Percentiles rank a stretch among this genome's conserved stretches.
Conservation (phyloP, 805 yeast genomes). For the Kodamaea jinghongensis region DNA sequence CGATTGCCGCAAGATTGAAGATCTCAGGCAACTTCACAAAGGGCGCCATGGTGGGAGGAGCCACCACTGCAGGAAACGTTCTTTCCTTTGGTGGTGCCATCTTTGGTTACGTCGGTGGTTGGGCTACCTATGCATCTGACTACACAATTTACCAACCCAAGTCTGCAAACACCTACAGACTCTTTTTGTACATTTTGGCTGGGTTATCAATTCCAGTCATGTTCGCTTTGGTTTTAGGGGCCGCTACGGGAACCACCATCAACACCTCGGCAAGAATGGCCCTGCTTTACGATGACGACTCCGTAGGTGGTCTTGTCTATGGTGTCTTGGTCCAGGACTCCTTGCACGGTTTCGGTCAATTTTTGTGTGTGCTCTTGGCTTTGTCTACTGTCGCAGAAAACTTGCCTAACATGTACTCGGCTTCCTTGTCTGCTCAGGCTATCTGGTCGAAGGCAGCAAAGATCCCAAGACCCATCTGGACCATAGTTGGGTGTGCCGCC, state of each 20-base stretch:
- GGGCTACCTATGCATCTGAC: conserved; percentile 92
- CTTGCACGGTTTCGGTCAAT: conserved; percentile 84
- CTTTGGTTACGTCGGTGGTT: conserved; percentile 89
- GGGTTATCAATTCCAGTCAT: conserved; percentile 69
- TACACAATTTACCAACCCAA: conserved; percentile 84
- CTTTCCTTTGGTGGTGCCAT: conserved; percentile 78
- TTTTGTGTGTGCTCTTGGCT: conserved; percentile 83
- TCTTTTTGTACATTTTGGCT: conserved; percentile 59
- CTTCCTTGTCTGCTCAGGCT: conserved; percentile 83
- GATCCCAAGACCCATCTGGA: conserved; percentile 84
- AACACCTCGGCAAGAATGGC: conserved; percentile 36
- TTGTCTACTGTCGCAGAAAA: conserved; percentile 87
- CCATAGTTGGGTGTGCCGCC: conserved; percentile 66
- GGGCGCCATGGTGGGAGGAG: conserved; percentile 45
- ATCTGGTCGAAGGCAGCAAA: conserved; percentile 69
- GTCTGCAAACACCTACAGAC: conserved; percentile 52
- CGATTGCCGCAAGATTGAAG: conserved; percentile 73
- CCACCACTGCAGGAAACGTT: conserved; percentile 69
- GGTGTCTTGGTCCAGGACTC: conserved; percentile 76
- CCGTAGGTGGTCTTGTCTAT: conserved; percentile 81
- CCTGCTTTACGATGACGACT: conserved; percentile 48
- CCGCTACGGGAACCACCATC: conserved; percentile 76
- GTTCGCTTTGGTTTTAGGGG: conserved; percentile 77
- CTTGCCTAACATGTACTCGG: conserved; percentile 91
- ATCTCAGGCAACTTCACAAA: conserved; percentile 58